These are phyloP conservation scores for Teratosphaeria pseudoeucalypti DNA, from an alignment of 2,329 filamentous ascomycete genomes.

Conservation along the genomic window DNA sequence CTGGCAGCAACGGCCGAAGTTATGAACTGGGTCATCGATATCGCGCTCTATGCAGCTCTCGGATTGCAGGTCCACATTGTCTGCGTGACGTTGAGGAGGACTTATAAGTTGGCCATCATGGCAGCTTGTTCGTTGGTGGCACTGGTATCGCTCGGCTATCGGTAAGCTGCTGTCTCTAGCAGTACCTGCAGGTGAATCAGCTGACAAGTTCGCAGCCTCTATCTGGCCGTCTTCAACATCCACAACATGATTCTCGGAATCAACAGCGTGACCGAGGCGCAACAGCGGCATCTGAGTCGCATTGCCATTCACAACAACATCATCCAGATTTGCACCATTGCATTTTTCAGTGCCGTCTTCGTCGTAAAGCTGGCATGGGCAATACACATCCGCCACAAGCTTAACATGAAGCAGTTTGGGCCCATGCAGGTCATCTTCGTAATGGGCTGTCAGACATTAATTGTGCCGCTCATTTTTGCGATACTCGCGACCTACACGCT, in stretches of 20 bases:
- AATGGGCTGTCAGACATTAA: slow-evolving; percentile 57
- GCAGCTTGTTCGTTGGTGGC: slow-evolving; percentile 40
- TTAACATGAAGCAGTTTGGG: slow-evolving; percentile 51
- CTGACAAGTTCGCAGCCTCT: slow-evolving; percentile 24
- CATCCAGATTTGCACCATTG: slow-evolving; percentile 46
- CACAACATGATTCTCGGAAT: slow-evolving; percentile 14
- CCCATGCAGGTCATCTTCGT: slow-evolving; percentile 58
- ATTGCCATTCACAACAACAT: slow-evolving; percentile 40
- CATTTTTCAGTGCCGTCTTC: slow-evolving; percentile 54
- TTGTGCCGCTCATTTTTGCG: slow-evolving; percentile 53
- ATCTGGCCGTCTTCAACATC: slow-evolving; percentile 39
- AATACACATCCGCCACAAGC: slow-evolving; percentile 43
- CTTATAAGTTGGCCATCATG: slow-evolving; percentile 34
- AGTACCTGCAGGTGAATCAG: background rate
- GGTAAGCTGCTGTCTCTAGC: slow-evolving; percentile 14
- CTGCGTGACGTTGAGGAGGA: slow-evolving; percentile 38
- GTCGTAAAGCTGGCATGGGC: slow-evolving; percentile 50
- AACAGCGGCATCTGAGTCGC: slow-evolving; percentile 23
- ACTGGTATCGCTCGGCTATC: slow-evolving; percentile 42
- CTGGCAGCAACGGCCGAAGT: slow-evolving; percentile 39
- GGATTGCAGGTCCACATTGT: slow-evolving; percentile 55
- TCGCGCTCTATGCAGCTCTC: slow-evolving; percentile 48
- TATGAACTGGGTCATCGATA: slow-evolving; percentile 43
- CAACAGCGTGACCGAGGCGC: slow-evolving; percentile 3
- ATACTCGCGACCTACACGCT: slow-evolving; percentile 43